Evolutionary conservation across 2,329 filamentous ascomycete species (phyloP).

Genomic region (Boeremia lycopersici): DNA sequence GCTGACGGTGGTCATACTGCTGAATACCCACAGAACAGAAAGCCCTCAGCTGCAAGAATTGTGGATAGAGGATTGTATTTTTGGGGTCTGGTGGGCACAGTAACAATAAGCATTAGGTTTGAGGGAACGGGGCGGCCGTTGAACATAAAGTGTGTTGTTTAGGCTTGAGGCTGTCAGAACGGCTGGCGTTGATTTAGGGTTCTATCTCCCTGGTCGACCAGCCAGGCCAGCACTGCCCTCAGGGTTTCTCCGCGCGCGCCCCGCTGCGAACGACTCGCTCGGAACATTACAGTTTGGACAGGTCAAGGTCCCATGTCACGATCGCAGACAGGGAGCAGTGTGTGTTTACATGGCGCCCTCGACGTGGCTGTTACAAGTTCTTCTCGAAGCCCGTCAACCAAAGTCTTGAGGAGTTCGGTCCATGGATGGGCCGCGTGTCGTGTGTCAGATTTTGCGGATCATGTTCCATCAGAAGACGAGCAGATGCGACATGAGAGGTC

Average conservation of each 20-base stretch:
- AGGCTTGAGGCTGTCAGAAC: neutral
- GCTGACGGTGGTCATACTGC: slow-evolving; percentile 4
- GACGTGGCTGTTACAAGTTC: slow-evolving; percentile 28
- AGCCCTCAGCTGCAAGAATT: slow-evolving; percentile 10
- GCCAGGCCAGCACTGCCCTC: slow-evolving; percentile 42
- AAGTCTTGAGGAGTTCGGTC: slow-evolving; percentile 1
- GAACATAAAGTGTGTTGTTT: neutral
- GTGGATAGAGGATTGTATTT: slow-evolving; percentile 18
- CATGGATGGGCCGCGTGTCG: slow-evolving; percentile 29
- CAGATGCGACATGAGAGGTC: slow-evolving; percentile 29
- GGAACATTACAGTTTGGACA: slow-evolving; percentile 44
- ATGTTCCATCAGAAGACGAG: slow-evolving; percentile 19
- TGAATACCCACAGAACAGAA: slow-evolving; percentile 7
- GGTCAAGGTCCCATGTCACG: slow-evolving; percentile 47
- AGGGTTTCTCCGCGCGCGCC: slow-evolving; percentile 49
- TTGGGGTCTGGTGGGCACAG: neutral
- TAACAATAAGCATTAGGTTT: neutral
- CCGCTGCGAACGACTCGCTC: slow-evolving; percentile 45
- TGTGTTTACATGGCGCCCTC: slow-evolving; percentile 25
- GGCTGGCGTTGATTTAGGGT: slow-evolving; percentile 45
- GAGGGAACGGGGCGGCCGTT: neutral
- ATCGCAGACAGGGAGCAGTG: slow-evolving; percentile 39
- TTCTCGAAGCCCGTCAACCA: slow-evolving; percentile 38
- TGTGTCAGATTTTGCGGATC: slow-evolving; percentile 30
- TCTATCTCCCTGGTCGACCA: slow-evolving; percentile 40